phyloP scores from a whole-genome alignment of 2,329 filamentous ascomycete species.

The Dactylellina leptospora region DNA sequence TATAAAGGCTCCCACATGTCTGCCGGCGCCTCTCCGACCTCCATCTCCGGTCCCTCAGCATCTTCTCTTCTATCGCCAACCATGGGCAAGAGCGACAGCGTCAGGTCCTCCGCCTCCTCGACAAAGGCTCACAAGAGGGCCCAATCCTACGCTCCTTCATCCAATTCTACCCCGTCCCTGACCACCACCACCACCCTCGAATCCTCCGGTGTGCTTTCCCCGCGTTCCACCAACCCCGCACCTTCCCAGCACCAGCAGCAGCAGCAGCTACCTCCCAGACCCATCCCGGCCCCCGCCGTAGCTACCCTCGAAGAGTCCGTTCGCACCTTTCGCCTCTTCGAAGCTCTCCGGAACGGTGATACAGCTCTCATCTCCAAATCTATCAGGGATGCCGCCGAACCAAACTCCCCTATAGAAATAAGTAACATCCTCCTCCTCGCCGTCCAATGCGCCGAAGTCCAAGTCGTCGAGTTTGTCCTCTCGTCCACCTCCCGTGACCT shows the following conservation, averaged over 20 bases:
- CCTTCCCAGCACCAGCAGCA: neutral
- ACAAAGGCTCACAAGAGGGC: constrained; percentile 42
- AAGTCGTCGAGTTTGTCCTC: constrained; percentile 93
- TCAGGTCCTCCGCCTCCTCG: constrained; percentile 34
- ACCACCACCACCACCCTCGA: constrained; percentile 13
- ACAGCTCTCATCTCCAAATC: constrained; percentile 88
- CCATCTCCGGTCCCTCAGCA: constrained; percentile 63
- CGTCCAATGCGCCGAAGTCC: constrained; percentile 91
- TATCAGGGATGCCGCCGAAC: constrained; percentile 70
- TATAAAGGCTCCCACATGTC: constrained; percentile 13
- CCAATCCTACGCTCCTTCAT: constrained; percentile 39
- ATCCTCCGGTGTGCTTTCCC: neutral
- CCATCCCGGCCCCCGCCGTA: neutral
- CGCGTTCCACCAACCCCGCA: neutral
- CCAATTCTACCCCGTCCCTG: constrained; percentile 24
- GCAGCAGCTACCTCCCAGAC: neutral
- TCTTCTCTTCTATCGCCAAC: constrained; percentile 30
- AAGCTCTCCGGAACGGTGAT: constrained; percentile 88
- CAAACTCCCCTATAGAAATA: constrained; percentile 61
- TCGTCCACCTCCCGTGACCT: constrained; percentile 66
- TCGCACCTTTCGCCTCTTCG: constrained; percentile 91
- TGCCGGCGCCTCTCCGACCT: constrained; percentile 61
- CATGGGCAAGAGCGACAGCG: constrained; percentile 43
- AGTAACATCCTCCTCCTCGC: constrained; percentile 90
- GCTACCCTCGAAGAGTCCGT: constrained; percentile 85